These are phyloP conservation scores for Penstemon newberryi DNA, from an alignment of 257 asterid genomes.

Conservation along the genomic window DNA sequence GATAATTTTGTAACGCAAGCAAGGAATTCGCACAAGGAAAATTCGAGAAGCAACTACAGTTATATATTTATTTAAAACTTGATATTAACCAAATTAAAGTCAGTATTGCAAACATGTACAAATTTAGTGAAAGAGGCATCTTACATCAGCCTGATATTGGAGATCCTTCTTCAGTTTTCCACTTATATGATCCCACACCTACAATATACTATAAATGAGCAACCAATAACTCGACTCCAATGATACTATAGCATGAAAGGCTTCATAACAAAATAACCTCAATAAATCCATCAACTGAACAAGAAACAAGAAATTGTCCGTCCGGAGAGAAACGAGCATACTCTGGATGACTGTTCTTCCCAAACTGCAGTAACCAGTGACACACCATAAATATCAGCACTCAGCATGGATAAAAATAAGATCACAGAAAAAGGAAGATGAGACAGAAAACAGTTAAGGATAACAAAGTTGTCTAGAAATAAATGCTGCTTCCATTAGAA, in stretches of 20 bases:
- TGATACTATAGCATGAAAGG: slow-evolving; percentile 20
- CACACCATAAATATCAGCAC: slow-evolving; percentile 21
- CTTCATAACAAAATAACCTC: slow-evolving; percentile 54
- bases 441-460: neutral
- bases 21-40: neutral
- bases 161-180: slow-evolving; percentile 98
- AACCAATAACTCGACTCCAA: slow-evolving; percentile 19
- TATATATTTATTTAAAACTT: neutral
- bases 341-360: slow-evolving; percentile 93
- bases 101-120: neutral
- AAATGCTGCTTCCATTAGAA: slow-evolving; percentile 3
- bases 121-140: slow-evolving; percentile 30
- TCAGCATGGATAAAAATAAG: slow-evolving; percentile 9
- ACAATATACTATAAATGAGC: slow-evolving; percentile 34
- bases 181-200: slow-evolving; percentile 98
- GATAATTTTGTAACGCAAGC: neutral
- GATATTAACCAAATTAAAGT: neutral
- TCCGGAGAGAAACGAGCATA: slow-evolving; percentile 94
- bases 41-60: slow-evolving; percentile 2
- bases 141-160: slow-evolving; percentile 96
- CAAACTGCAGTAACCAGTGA: slow-evolving; percentile 63
- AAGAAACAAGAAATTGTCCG: slow-evolving; percentile 96
- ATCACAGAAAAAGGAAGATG: slow-evolving; percentile 18
- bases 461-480: neutral
- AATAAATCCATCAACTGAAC: slow-evolving; percentile 93